phyloP scores from a whole-genome alignment of 495 filamentous ascomycete genomes.

The Thermothielavioides terrestris region DNA sequence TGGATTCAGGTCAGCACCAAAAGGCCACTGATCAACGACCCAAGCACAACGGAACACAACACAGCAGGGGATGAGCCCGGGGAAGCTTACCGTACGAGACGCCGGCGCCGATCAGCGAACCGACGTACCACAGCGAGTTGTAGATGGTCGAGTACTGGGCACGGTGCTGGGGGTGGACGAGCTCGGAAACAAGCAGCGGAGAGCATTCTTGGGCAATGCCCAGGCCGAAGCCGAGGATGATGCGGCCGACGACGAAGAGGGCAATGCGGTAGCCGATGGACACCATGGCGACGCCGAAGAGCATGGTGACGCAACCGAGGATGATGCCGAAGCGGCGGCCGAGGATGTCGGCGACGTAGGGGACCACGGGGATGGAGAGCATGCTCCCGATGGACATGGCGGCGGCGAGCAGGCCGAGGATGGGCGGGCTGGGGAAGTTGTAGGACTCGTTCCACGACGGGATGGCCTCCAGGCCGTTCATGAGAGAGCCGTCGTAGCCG shows the following conservation, averaged over 20 bases:
- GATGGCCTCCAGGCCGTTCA: constrained; percentile 55
- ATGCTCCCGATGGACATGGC: constrained; percentile 36
- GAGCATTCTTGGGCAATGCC: constrained; percentile 53
- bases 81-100: constrained; percentile 49
- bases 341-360: constrained; percentile 38
- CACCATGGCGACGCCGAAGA: constrained; percentile 21
- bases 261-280: constrained; percentile 23
- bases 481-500: constrained; percentile 58
- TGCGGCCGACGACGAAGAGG: constrained; percentile 53
- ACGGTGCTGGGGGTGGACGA: constrained; percentile 51
- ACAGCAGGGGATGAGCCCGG: too few species aligned
- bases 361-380: constrained; percentile 48
- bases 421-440: constrained; percentile 28
- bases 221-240: constrained; percentile 54
- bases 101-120: constrained; percentile 47
- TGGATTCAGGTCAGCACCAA: too few species aligned
- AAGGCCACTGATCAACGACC: too few species aligned
- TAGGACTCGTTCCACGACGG: constrained; percentile 37
- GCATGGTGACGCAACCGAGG: constrained; percentile 41
- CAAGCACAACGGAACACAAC: too few species aligned
- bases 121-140: constrained; percentile 52
- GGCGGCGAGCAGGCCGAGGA: constrained; percentile 33
- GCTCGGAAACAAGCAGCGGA: constrained; percentile 51
- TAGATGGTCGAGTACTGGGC: constrained; percentile 52
- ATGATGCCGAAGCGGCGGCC: constrained; percentile 49